These are phyloP conservation scores for Pyrrhoderma noxium DNA, from an alignment of 1,284 basidiomycete species.

Conservation along the genomic window DNA sequence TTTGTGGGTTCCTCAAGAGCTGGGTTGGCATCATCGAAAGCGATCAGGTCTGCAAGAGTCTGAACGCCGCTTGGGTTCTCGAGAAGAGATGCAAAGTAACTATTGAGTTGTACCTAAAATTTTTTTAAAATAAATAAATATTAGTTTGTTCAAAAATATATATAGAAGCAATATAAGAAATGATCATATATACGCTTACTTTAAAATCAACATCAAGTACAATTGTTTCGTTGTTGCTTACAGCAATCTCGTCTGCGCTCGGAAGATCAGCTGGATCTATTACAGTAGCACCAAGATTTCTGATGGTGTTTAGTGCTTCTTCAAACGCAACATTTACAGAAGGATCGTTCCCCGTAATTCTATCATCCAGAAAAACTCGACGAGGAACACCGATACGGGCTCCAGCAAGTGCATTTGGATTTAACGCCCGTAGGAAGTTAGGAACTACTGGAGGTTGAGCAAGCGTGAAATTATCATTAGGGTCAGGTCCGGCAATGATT, in stretches of 20 bases:
- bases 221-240: constrained; percentile 45
- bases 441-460: constrained; percentile 47
- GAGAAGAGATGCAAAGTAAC: constrained; percentile 37
- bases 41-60: constrained; percentile 47
- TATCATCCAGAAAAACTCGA: constrained; percentile 37
- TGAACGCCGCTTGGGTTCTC: constrained; percentile 47
- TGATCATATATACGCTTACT: constrained; percentile 25
- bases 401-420: constrained; percentile 42
- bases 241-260: constrained; percentile 43
- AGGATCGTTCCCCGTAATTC: constrained; percentile 36
- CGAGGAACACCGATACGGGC: constrained; percentile 54
- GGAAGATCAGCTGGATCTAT: constrained; percentile 59
- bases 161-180: neutral
- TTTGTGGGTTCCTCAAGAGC: constrained; percentile 41
- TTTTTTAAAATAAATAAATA: constrained; percentile 30
- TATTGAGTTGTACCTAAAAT: constrained; percentile 45
- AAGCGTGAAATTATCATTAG: constrained; percentile 54
- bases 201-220: constrained; percentile 54
- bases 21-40: constrained; percentile 44
- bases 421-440: constrained; percentile 47
- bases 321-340: constrained; percentile 42
- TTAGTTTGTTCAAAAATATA: neutral
- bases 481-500: constrained; percentile 52
- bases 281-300: constrained; percentile 47
- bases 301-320: constrained; percentile 39